These are phyloP conservation scores for Nigrospora osmanthi DNA, from an alignment of 2,329 filamentous ascomycete genomes.

Conservation along the genomic window DNA sequence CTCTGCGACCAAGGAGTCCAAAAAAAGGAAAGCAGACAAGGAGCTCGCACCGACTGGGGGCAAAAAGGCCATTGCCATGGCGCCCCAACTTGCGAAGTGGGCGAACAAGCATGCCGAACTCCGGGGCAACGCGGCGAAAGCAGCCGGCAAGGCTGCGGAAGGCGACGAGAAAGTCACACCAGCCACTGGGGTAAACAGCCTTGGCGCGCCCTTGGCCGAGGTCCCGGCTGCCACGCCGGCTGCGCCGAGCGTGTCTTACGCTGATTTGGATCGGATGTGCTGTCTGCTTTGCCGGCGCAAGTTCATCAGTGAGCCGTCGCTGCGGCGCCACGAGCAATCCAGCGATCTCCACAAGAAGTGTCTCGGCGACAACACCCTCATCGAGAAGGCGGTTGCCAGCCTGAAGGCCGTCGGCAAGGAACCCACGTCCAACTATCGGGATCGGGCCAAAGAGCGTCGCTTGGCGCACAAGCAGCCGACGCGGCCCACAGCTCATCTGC, in stretches of 20 bases:
- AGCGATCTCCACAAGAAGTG: constrained; percentile 34
- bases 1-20: constrained; percentile 20
- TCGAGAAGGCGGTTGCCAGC: constrained; percentile 19
- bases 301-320: constrained; percentile 28
- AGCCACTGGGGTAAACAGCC: constrained; percentile 15
- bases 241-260: constrained; percentile 47
- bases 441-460: constrained; percentile 61
- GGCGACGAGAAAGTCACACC: constrained; percentile 20
- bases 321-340: constrained; percentile 35
- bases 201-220: constrained; percentile 7
- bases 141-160: constrained; percentile 19
- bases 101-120: constrained; percentile 62
- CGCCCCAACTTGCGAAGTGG: constrained; percentile 65
- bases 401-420: constrained; percentile 25
- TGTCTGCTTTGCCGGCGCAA: constrained; percentile 34
- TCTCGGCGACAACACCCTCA: constrained; percentile 17
- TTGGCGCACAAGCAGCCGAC: constrained; percentile 53
- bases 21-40: constrained; percentile 40
- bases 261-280: constrained; percentile 39
- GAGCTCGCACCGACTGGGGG: constrained; percentile 23
- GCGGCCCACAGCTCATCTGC: constrained; percentile 33
- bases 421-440: constrained; percentile 41
- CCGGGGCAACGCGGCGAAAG: constrained; percentile 20
- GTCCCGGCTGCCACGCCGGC: constrained; percentile 6
- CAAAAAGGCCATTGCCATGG: constrained; percentile 46